Conservation (phyloP, 306 rosid species). For the Lithocarpus polystachyus region DNA sequence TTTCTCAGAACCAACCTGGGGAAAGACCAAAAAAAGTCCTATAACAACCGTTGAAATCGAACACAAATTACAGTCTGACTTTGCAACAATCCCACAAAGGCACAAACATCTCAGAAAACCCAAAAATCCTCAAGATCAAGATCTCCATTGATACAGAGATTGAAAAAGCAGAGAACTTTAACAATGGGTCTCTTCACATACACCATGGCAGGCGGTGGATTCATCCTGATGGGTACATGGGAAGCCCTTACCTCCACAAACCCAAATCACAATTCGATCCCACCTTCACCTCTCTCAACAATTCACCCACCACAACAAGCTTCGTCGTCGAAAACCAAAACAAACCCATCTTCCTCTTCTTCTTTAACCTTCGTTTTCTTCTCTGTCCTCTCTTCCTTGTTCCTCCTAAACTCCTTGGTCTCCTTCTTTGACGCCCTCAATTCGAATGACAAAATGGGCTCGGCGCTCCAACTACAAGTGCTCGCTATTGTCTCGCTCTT, state of each 20-base stretch:
- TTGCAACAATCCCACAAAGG: not conserved
- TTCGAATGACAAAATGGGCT: slow-evolving; percentile 58
- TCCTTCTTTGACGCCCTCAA: slow-evolving; percentile 50
- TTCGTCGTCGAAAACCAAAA: slow-evolving; percentile 14
- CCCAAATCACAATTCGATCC: not conserved
- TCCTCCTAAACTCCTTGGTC: slow-evolving; percentile 44
- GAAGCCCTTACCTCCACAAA: slow-evolving; percentile 36
- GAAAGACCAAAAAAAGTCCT: not conserved
- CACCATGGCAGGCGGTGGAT: slow-evolving; percentile 53
- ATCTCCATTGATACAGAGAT: not conserved
- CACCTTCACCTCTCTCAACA: slow-evolving; percentile 22
- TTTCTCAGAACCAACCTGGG: too few species aligned
- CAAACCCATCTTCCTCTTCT: slow-evolving; percentile 14
- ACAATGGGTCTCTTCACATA: slow-evolving; percentile 55
- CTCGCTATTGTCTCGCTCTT: slow-evolving; percentile 51
- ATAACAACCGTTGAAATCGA: not conserved
- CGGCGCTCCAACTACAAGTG: slow-evolving; percentile 61
- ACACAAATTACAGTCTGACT: not conserved
- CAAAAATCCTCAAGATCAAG: not conserved
- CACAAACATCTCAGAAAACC: not conserved
- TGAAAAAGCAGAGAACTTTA: not conserved
- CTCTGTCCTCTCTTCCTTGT: slow-evolving; percentile 37
- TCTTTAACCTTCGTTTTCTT: slow-evolving; percentile 29
- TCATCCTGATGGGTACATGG: slow-evolving; percentile 53
- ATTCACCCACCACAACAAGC: slow-evolving; percentile 8